These are phyloP conservation scores for Rhizopus sp. DNA, from an alignment of 371 early-diverging fungal species.

Conservation along the genomic window DNA sequence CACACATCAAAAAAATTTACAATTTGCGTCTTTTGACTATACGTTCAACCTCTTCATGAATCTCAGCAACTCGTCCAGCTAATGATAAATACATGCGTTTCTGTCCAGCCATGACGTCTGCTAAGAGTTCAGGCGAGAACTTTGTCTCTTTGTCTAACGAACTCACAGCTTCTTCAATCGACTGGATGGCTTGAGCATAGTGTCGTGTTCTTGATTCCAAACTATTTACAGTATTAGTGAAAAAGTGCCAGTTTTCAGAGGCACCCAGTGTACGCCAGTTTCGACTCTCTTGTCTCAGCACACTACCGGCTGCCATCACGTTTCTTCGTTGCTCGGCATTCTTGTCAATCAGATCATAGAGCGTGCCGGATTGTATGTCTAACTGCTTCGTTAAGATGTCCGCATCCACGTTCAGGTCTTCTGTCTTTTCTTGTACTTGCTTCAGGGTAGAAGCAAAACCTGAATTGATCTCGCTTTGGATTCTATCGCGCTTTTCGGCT, in stretches of 20 bases:
- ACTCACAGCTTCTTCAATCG: slow-evolving; percentile 17
- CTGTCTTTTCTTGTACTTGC: slow-evolving; percentile 4
- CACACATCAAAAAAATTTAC: neutral
- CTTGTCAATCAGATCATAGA: slow-evolving; percentile 15
- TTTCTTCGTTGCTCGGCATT: slow-evolving; percentile 19
- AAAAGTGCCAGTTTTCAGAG: slow-evolving; percentile 22
- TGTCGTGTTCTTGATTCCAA: slow-evolving; percentile 12
- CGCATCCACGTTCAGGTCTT: slow-evolving; percentile 17
- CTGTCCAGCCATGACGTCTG: slow-evolving; percentile 9
- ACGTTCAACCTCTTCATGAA: slow-evolving; percentile 23
- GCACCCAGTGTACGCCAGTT: slow-evolving; percentile 25
- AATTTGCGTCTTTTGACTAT: slow-evolving; percentile 19
- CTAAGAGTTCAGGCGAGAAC: slow-evolving; percentile 8
- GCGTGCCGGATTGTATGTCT: slow-evolving; percentile 8
- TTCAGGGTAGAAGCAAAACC: slow-evolving; percentile 17
- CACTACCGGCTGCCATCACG: slow-evolving; percentile 10
- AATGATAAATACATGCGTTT: slow-evolving; percentile 15
- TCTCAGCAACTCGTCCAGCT: slow-evolving; percentile 21
- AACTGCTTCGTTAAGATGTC: slow-evolving; percentile 17
- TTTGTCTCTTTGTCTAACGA: slow-evolving; percentile 5
- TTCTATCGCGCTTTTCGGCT: slow-evolving; percentile 16
- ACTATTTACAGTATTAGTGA: slow-evolving; percentile 1
- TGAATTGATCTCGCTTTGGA: slow-evolving; percentile 9
- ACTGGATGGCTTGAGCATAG: slow-evolving; percentile 5
- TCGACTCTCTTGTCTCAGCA: slow-evolving; percentile 12